A percentile compares a stretch with the other conserved stretches of the same genome.
These are phyloP conservation scores for Aspergillus carlsbadensis DNA, from an alignment of 495 filamentous ascomycete genomes.

Conservation along the genomic window DNA sequence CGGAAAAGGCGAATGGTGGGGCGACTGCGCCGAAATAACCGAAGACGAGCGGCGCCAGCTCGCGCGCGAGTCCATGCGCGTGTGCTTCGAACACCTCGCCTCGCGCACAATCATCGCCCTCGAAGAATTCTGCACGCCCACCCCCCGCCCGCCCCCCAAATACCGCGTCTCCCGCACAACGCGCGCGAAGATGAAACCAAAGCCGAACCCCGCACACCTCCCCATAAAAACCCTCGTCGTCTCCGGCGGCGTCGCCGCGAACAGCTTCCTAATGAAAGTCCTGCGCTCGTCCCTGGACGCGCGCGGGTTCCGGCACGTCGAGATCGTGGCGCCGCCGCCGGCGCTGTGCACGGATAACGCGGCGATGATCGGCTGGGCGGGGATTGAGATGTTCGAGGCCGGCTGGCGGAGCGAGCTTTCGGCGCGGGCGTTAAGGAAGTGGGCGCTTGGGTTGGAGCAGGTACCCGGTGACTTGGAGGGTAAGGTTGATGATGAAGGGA, in stretches of 20 bases:
- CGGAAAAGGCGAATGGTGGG: constrained; percentile 20
- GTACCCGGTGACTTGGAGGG: constrained; percentile 51
- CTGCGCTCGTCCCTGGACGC: constrained; percentile 60
- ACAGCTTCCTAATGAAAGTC: constrained; percentile 70
- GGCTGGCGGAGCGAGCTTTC: constrained; percentile 65
- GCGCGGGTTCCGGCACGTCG: constrained; percentile 60
- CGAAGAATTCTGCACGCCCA: constrained; percentile 13
- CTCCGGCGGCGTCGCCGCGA: constrained; percentile 86
- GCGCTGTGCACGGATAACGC: constrained; percentile 90
- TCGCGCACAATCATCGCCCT: constrained; percentile 69
- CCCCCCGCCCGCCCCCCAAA: too few species aligned
- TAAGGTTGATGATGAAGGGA: constrained; percentile 50
- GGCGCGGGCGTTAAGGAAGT: constrained; percentile 64
- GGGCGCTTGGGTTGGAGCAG: constrained; percentile 70
- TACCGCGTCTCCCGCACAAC: neutral
- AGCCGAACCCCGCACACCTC: neutral
- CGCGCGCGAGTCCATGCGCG: constrained; percentile 68
- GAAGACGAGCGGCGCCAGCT: constrained; percentile 57
- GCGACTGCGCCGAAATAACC: constrained; percentile 6
- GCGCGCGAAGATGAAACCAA: constrained; percentile 21
- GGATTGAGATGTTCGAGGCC: constrained; percentile 83
- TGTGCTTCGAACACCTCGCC: constrained; percentile 87
- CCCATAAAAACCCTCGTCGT: constrained; percentile 67
- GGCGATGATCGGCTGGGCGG: constrained; percentile 97
- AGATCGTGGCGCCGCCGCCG: constrained; percentile 69